These are phyloP conservation scores for Exophiala phaeomuriformis DNA, from an alignment of 2,329 filamentous ascomycete genomes.

Conservation along the genomic window DNA sequence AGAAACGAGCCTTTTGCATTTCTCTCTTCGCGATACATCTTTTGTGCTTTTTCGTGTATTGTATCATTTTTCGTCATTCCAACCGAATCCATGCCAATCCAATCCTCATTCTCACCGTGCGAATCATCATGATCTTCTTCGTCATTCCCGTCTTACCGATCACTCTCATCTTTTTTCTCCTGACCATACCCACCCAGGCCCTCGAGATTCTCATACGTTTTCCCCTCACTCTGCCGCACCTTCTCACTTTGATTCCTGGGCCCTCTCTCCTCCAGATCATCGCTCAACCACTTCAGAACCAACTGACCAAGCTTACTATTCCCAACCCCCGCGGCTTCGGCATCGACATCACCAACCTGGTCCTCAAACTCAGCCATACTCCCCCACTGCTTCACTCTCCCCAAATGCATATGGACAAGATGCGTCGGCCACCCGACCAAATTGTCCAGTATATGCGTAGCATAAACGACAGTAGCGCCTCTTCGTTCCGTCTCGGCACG, in stretches of 20 bases:
- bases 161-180: conserved; percentile 38
- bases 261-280: conserved; percentile 25
- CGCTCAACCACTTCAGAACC: conserved; percentile 77
- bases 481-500: conserved; percentile 76
- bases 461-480: conserved; percentile 89
- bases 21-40: too few species aligned
- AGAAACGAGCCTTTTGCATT: too few species aligned
- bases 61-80: too few species aligned
- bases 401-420: conserved; percentile 89
- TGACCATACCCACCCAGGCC: conserved; percentile 59
- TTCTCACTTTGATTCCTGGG: conserved; percentile 8
- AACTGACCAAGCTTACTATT: conserved; percentile 82
- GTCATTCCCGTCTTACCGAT: too few species aligned
- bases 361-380: conserved; percentile 56
- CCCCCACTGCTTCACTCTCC: conserved; percentile 81
- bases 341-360: conserved; percentile 27
- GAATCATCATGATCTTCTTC: too few species aligned
- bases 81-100: background rate
- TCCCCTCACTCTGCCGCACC: conserved; percentile 35
- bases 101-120: background rate
- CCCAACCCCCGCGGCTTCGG: conserved; percentile 42
- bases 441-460: conserved; percentile 95
- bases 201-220: conserved; percentile 47
- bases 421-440: conserved; percentile 91
- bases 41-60: too few species aligned